phyloP scores from a whole-genome alignment of 1,284 basidiomycete species.

The Ceratobasidium theobromae region DNA sequence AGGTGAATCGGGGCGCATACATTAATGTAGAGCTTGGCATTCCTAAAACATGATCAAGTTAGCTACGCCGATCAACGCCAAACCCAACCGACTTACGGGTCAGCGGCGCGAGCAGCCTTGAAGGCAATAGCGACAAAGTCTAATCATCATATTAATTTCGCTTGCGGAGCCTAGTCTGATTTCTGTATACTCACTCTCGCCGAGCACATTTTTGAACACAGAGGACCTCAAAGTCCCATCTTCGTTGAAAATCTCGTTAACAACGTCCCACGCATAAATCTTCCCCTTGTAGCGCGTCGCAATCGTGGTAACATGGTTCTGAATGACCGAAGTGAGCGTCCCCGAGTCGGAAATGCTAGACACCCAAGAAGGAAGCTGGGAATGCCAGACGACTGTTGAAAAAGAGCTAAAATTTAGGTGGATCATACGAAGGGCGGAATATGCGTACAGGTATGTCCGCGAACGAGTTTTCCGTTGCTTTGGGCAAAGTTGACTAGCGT shows the following conservation, averaged over 20 bases:
- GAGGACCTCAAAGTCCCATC: slow-evolving; percentile 33
- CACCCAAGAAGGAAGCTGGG: slow-evolving; percentile 24
- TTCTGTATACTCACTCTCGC: slow-evolving; percentile 9
- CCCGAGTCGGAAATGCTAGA: slow-evolving; percentile 2
- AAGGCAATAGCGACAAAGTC: slow-evolving; percentile 39
- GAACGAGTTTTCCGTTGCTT: slow-evolving; percentile 24
- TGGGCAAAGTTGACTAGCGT: slow-evolving; percentile 26
- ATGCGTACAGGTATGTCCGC: slow-evolving; percentile 19
- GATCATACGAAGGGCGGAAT: no score
- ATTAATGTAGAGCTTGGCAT: slow-evolving; percentile 38
- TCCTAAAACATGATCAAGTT: background rate
- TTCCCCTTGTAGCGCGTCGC: slow-evolving; percentile 17
- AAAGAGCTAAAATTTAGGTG: no score
- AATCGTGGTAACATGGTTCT: slow-evolving; percentile 16
- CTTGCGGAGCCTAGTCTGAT: background rate
- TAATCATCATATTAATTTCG: background rate
- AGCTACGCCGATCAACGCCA: background rate
- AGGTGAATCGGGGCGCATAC: background rate
- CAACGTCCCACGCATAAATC: slow-evolving; percentile 48
- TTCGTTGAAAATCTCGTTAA: slow-evolving; percentile 41
- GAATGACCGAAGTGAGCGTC: slow-evolving; percentile 19
- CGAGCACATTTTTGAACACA: slow-evolving; percentile 32
- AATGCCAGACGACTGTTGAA: slow-evolving; percentile 34
- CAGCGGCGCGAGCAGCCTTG: slow-evolving; percentile 28
- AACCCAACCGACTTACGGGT: background rate